Evolutionary conservation across 257 asterid species (phyloP), one percentile per base, ranked within the genome.

Genomic region (Haberlea rhodopensis): DNA sequence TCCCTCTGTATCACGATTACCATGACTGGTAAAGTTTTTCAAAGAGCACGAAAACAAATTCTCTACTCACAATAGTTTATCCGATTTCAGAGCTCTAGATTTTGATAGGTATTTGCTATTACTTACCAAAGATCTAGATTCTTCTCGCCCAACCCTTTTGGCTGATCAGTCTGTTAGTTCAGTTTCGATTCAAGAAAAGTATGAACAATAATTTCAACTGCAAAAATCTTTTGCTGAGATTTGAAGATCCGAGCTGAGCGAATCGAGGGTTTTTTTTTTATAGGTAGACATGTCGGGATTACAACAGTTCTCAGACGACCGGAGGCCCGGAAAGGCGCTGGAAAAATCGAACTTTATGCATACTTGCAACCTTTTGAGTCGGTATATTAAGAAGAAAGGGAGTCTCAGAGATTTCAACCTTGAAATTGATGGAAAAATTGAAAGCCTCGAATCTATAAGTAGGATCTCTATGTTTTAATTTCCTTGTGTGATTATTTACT

Each of bases 311-410:
- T 62, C 51, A 5, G 75, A 53, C 24, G 60, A 61, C 19, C 29
- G 63, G 57, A 54, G 73, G 67, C 19, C 51, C 9, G 74, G 71
- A 0, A 70, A 76, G 77, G 85, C 66, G 51, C 69, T 70, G 27
- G 86, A 76, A 74, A 83, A 63, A 28, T 80, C 89, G 8, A 82
- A 60, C 63, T 88, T 88, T 61, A 78, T 58, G 3, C 80, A 69
- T 13, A 85, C 95, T 21, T 88, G 95, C 73, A 85, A 84, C 63
- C 90, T 82, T 8, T 69, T 88, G 66, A 84, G 91, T 68, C 85
- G 68, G 65, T 88, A 64, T 66, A 80, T 88, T 25, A 88, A 85
- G 69, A 85, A 83, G 60, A 84, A 80, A 69, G 88, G 87, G 13
- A 66, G 40, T 19, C 55, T 85, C 45, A 77, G 64, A 63, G 85